phyloP scores from a whole-genome alignment of 805 yeast genomes.

The Cyberlindnera americana region DNA sequence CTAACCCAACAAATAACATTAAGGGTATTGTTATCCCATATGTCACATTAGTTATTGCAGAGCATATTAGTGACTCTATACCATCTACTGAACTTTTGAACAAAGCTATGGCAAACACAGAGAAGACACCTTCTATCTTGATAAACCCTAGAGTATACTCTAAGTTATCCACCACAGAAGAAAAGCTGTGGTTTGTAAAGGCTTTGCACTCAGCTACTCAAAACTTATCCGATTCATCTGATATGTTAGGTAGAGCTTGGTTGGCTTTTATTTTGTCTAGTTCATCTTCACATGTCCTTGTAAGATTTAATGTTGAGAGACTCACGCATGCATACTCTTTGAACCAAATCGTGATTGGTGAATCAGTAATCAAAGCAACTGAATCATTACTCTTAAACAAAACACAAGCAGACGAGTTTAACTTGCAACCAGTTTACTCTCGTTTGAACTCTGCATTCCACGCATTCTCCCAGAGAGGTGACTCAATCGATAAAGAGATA shows the following conservation, averaged over 20 bases:
- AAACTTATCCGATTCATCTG: conserved; percentile 19
- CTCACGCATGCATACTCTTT: conserved; percentile 31
- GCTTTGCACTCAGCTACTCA: conserved; percentile 38
- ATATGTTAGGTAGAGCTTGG: conserved; percentile 40
- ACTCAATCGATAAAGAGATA: conserved; percentile 16
- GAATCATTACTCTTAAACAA: conserved; percentile 27
- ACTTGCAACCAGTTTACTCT: conserved; percentile 24
- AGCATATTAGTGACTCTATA: conserved; percentile 25
- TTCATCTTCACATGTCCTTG: conserved; percentile 38
- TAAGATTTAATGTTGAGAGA: conserved; percentile 16
- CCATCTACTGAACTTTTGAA: conserved; percentile 29
- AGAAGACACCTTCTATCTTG: conserved; percentile 47
- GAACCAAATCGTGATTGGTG: conserved; percentile 40
- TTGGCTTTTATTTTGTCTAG: too few relatives aligned
- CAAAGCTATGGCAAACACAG: conserved; percentile 34
- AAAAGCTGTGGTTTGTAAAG: conserved; percentile 49
- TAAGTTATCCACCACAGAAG: conserved; percentile 43
- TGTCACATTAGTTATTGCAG: conserved; percentile 36
- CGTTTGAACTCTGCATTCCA: conserved; percentile 36
- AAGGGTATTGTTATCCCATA: conserved; percentile 48
- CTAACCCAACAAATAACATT: conserved; percentile 48
- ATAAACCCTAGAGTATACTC: conserved; percentile 45
- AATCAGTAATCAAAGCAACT: conserved; percentile 42
- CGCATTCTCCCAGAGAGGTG: conserved; percentile 33
- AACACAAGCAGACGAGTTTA: conserved; percentile 13